Percentiles rank a stretch among this genome's conserved stretches.
These are phyloP conservation scores for Penicillium sp. DNA, from an alignment of 2,329 filamentous ascomycete species.

Conservation along the genomic window DNA sequence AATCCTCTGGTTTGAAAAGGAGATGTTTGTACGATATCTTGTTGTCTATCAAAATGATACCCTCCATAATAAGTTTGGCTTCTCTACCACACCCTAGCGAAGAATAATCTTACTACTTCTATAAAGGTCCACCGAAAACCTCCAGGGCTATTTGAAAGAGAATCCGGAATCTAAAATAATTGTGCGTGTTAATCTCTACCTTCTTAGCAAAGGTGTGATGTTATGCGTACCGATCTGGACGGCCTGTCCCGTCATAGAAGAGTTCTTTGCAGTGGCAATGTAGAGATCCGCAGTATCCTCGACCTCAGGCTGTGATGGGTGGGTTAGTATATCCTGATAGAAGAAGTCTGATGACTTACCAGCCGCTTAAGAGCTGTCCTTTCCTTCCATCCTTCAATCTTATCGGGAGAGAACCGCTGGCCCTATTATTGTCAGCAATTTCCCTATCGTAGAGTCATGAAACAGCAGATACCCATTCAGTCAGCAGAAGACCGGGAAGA, in stretches of 20 bases:
- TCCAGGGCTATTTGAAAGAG: conserved; percentile 18
- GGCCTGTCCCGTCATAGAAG: conserved; percentile 48
- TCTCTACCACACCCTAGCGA: neutral
- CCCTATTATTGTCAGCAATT: conserved; percentile 42
- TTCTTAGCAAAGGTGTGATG: neutral
- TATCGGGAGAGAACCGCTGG: conserved; percentile 57
- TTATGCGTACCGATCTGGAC: conserved; percentile 40
- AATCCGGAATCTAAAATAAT: conserved; percentile 33
- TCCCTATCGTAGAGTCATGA: neutral
- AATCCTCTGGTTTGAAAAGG: conserved; percentile 31
- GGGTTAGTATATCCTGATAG: neutral
- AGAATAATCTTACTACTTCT: neutral
- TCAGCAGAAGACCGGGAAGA: conserved; percentile 62
- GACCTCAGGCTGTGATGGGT: conserved; percentile 34
- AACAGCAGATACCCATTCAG: conserved; percentile 58
- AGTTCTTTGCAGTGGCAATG: conserved; percentile 43
- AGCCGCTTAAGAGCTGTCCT: conserved; percentile 59
- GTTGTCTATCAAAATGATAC: conserved; percentile 21
- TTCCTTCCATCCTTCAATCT: conserved; percentile 54
- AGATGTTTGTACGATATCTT: conserved; percentile 14
- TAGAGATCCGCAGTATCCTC: conserved; percentile 45
- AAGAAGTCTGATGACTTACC: conserved; percentile 36
- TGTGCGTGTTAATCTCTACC: conserved; percentile 9
- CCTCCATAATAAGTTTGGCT: neutral
- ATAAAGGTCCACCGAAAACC: neutral